Evolutionary conservation across 2,329 filamentous ascomycete species (phyloP), one percentile per base, ranked within the genome.

Genomic region (Exophiala calicioides): DNA sequence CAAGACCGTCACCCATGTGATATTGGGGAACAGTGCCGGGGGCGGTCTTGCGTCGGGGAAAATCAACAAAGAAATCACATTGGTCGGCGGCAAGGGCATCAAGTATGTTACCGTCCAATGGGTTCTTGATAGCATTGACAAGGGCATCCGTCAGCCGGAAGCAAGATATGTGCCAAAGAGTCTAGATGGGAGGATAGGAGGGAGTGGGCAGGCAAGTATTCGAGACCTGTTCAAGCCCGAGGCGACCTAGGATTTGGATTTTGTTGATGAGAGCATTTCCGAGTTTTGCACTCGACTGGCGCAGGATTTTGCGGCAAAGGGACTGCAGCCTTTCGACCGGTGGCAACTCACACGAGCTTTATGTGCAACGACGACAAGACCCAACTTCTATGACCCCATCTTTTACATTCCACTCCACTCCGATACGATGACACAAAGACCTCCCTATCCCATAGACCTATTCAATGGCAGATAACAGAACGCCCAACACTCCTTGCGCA

Each of bases 31-130:
- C 57, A 20, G 83, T 82, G 79, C 78, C 7, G 88, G 88, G 0
- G 88, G 89, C 32, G 88, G 86, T 0, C 73, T 96, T 5, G 81
- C 90, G 3, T 82, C 80, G 1, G 76, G 77, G 21, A 96, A 96
- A 71, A 70, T 94, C 38, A 85, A 95, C 58, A 87, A 80, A 65
- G 90, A 95, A 70, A 85, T 94, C 45, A 68, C 72, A 19, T 77
- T 78, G 44, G 72, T 81, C 3, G 76, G 84, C 16, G 87, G 87
- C 8, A 81, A 80, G 53, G 81, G 79, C 19, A 76, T 95, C 40
- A 90, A 84, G 69, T 91, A 86, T 65, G 85, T 96, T 43, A 81
- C 77, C 40, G 87, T 84, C 19, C 85, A 94, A 59, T 96, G 86
- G 88, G 81, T 88, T 4, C 68, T 95, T n/a, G 87, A 94, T 63